Conservation (phyloP, 441 rosid genomes). For the Hura crepitans region DNA sequence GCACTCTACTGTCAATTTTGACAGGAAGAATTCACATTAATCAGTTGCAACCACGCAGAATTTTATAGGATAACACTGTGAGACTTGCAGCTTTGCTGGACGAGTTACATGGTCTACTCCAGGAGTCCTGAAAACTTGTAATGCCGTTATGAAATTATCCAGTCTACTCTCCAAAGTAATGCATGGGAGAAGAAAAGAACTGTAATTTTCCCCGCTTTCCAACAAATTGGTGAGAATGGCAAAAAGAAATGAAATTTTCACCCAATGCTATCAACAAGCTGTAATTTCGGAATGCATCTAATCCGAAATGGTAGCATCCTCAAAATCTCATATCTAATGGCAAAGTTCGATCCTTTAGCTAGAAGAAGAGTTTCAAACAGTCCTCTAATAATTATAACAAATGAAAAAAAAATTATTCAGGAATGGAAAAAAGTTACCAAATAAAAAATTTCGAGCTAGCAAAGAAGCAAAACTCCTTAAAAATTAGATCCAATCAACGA, state of each 20-base stretch:
- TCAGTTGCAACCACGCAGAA: not conserved
- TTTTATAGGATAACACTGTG: not conserved
- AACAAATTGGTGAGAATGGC: too few relatives aligned
- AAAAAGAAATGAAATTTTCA: too few relatives aligned
- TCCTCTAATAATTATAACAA: not conserved
- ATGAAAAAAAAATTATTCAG: not conserved
- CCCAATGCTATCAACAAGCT: too few relatives aligned
- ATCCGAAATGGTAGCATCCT: not conserved
- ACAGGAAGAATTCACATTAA: not conserved
- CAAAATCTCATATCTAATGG: not conserved
- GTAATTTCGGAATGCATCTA: not conserved
- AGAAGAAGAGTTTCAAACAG: not conserved
- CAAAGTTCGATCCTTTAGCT: not conserved
- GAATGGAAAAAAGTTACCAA: not conserved
- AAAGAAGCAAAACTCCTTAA: not conserved
- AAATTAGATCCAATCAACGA: not conserved
- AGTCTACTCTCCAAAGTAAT: not conserved
- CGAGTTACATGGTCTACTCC: not conserved
- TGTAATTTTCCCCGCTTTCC: too few relatives aligned
- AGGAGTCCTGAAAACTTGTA: not conserved
- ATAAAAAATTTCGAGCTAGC: not conserved
- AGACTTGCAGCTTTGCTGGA: not conserved
- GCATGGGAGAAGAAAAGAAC: too few relatives aligned
- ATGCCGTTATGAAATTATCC: too few relatives aligned
- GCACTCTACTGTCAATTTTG: not conserved